These are phyloP conservation scores for Tirmania nivea DNA, from an alignment of 495 filamentous ascomycete genomes.

Conservation along the genomic window DNA sequence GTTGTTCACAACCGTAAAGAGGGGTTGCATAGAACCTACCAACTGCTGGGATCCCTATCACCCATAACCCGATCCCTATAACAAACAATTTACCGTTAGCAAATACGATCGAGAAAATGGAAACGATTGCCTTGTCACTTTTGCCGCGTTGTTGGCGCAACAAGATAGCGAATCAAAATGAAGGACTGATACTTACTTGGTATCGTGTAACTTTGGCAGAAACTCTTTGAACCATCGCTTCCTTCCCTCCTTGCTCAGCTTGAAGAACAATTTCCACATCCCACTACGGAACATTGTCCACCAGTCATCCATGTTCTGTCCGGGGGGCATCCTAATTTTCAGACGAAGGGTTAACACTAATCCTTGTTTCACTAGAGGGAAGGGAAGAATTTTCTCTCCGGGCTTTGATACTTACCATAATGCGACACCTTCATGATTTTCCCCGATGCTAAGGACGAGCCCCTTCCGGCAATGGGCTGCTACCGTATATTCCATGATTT, in stretches of 20 bases:
- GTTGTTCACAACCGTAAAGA: background rate
- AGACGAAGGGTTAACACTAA: background rate
- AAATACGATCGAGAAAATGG: no score
- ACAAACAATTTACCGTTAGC: background rate
- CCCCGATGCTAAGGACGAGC: conserved; percentile 46
- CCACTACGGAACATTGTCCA: conserved; percentile 47
- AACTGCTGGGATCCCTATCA: conserved; percentile 36
- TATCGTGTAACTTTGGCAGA: conserved; percentile 49
- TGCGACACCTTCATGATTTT: conserved; percentile 51
- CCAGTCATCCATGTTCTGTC: conserved; percentile 47
- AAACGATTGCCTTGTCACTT: no score
- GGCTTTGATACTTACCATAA: conserved; percentile 40
- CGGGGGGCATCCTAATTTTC: conserved; percentile 47
- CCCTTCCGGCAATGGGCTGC: conserved; percentile 50
- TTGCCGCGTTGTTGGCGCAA: no score
- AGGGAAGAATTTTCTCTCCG: background rate
- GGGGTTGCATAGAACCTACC: conserved; percentile 22
- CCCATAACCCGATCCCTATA: conserved; percentile 27
- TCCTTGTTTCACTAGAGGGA: conserved; percentile 1
- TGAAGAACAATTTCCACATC: conserved; percentile 49
- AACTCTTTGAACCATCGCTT: conserved; percentile 57
- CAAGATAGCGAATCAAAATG: no score
- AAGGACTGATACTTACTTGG: conserved; percentile 28
- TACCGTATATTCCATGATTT: conserved; percentile 50
- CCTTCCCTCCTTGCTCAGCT: conserved; percentile 44